Conservation (phyloP, 2,329 filamentous ascomycete genomes). For the Colletotrichum paranaense region DNA sequence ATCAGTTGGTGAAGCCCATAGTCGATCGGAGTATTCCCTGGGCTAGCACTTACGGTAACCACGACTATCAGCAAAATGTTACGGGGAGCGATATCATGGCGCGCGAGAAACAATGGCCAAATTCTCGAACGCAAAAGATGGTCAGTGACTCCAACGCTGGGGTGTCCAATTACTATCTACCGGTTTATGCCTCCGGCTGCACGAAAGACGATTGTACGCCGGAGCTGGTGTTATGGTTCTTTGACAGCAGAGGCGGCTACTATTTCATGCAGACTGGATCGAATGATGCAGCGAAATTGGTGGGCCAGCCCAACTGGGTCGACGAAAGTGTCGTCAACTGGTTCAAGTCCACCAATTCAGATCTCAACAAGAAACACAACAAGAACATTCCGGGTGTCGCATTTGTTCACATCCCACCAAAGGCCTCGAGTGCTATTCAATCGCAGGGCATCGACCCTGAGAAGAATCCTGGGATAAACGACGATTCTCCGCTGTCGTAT, state of each 20-base stretch:
- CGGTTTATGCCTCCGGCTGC: slow-evolving; percentile 54
- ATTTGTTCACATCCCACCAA: slow-evolving; percentile 61
- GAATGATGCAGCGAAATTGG: slow-evolving; percentile 37
- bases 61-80: slow-evolving; percentile 72
- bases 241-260: slow-evolving; percentile 72
- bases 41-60: slow-evolving; percentile 79
- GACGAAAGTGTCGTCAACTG: slow-evolving; percentile 56
- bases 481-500: slow-evolving; percentile 51
- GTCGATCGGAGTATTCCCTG: slow-evolving; percentile 66
- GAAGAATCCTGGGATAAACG: slow-evolving; percentile 56
- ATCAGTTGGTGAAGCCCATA: slow-evolving; percentile 69
- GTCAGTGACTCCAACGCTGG: slow-evolving; percentile 49
- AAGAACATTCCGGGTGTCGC: slow-evolving; percentile 56
- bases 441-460: slow-evolving; percentile 49
- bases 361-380: slow-evolving; percentile 45
- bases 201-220: slow-evolving; percentile 46
- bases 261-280: slow-evolving; percentile 51
- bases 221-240: slow-evolving; percentile 74
- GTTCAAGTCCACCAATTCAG: slow-evolving; percentile 50
- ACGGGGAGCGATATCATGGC: slow-evolving; percentile 56
- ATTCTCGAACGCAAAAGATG: slow-evolving; percentile 54
- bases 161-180: slow-evolving; percentile 60
- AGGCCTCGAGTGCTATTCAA: slow-evolving; percentile 54
- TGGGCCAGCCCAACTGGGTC: slow-evolving; percentile 58
- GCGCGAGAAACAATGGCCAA: slow-evolving; percentile 52